phyloP scores from a whole-genome alignment of 1,284 basidiomycete species.

The Leccinum pallidistipes region DNA sequence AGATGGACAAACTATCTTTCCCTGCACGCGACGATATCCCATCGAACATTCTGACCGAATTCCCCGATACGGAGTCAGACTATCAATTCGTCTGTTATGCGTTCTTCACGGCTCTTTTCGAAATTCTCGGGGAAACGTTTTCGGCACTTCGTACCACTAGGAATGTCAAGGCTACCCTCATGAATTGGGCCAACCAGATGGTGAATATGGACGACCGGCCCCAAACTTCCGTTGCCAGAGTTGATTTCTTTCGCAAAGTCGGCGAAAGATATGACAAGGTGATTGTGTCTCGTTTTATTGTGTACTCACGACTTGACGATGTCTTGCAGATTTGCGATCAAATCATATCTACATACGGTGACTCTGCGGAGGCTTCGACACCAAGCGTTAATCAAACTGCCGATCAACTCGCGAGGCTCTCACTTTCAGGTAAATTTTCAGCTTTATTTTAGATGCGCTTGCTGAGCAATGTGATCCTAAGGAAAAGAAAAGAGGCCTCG shows the following conservation, averaged over 20 bases:
- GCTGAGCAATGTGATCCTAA: not conserved
- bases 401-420: not conserved
- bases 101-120: conserved; percentile 18
- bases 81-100: conserved; percentile 2
- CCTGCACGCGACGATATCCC: conserved; percentile 13
- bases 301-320: not conserved
- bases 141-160: not conserved
- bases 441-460: not conserved
- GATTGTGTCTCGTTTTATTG: not conserved
- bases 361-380: not conserved
- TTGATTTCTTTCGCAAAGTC: not conserved
- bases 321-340: not conserved
- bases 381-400: not conserved
- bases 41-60: conserved; percentile 8
- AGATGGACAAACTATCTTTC: conserved; percentile 2
- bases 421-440: not conserved
- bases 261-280: not conserved
- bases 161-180: not conserved
- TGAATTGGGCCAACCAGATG: not conserved
- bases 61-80: not conserved
- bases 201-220: not conserved
- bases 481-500: not conserved
- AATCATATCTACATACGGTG: not conserved
- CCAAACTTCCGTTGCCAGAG: not conserved
- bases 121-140: conserved; percentile 3